Conservation (phyloP, 306 rosid genomes). For the Cucumis cinereus region DNA sequence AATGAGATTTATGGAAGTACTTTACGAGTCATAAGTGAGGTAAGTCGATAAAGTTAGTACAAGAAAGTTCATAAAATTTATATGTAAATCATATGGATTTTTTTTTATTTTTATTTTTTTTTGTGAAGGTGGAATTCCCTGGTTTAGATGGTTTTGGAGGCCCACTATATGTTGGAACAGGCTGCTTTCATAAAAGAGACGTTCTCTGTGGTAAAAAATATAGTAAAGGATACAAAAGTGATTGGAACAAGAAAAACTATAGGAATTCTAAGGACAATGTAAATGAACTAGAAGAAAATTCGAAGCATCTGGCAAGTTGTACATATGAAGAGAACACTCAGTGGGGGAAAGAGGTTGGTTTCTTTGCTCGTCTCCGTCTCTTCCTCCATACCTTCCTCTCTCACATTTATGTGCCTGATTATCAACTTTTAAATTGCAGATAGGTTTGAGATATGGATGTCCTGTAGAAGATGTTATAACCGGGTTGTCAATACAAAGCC, state of each 20-base stretch:
- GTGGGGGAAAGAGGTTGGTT: slow-evolving; percentile 81
- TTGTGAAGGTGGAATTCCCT: slow-evolving; percentile 36
- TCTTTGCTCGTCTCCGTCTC: background rate
- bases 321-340: slow-evolving; percentile 51
- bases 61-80: background rate
- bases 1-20: slow-evolving; percentile 41
- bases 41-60: slow-evolving; percentile 13
- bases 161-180: slow-evolving; percentile 50
- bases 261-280: slow-evolving; percentile 11
- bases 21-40: slow-evolving; percentile 17
- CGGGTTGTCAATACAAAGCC: slow-evolving; percentile 44
- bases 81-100: background rate
- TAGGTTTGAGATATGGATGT: slow-evolving; percentile 63
- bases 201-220: slow-evolving; percentile 47
- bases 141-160: slow-evolving; percentile 72
- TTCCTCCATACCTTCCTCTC: background rate
- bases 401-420: background rate
- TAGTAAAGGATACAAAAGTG: slow-evolving; percentile 16
- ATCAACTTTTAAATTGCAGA: slow-evolving; percentile 23
- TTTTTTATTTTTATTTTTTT: background rate
- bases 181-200: slow-evolving; percentile 72
- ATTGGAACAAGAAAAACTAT: slow-evolving; percentile 18
- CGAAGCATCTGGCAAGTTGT: slow-evolving; percentile 53
- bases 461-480: slow-evolving; percentile 79
- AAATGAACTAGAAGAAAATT: slow-evolving; percentile 28